Conservation (phyloP, 2,329 filamentous ascomycete species). For the Pseudogymnoascus sp. region DNA sequence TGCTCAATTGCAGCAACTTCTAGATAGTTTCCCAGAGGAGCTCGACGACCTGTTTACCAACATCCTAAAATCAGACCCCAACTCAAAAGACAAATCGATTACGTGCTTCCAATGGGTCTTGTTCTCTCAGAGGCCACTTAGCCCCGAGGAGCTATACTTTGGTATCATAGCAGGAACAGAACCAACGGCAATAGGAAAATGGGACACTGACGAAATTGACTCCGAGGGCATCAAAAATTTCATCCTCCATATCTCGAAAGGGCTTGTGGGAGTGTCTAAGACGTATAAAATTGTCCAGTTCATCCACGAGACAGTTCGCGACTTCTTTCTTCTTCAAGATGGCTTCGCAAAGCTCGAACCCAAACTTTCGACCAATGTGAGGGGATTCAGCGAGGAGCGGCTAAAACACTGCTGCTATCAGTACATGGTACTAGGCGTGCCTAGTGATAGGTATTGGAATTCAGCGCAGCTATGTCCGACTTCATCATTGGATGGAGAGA, state of each 20-base stretch:
- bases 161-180: slow-evolving; percentile 28
- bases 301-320: slow-evolving; percentile 33
- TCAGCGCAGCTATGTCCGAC: slow-evolving; percentile 14
- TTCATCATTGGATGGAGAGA: slow-evolving; percentile 9
- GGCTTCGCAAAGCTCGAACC: background rate
- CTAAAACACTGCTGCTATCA: slow-evolving; percentile 36
- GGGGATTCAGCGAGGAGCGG: slow-evolving; percentile 28
- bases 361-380: background rate
- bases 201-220: slow-evolving; percentile 20
- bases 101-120: slow-evolving; percentile 47
- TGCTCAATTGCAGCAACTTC: background rate
- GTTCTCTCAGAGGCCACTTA: slow-evolving; percentile 37
- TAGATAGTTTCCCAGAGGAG: slow-evolving; percentile 27
- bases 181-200: slow-evolving; percentile 14
- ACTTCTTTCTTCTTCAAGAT: slow-evolving; percentile 26
- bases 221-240: slow-evolving; percentile 27
- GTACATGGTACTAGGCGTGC: slow-evolving; percentile 29
- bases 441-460: background rate
- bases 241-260: slow-evolving; percentile 34
- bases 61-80: slow-evolving; percentile 39
- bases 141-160: slow-evolving; percentile 37
- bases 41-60: slow-evolving; percentile 42
- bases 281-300: slow-evolving; percentile 31
- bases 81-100: slow-evolving; percentile 32
- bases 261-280: slow-evolving; percentile 29